These are phyloP conservation scores for Asterophora lycoperdoides DNA, from an alignment of 768 basidiomycete species.

Conservation along the genomic window DNA sequence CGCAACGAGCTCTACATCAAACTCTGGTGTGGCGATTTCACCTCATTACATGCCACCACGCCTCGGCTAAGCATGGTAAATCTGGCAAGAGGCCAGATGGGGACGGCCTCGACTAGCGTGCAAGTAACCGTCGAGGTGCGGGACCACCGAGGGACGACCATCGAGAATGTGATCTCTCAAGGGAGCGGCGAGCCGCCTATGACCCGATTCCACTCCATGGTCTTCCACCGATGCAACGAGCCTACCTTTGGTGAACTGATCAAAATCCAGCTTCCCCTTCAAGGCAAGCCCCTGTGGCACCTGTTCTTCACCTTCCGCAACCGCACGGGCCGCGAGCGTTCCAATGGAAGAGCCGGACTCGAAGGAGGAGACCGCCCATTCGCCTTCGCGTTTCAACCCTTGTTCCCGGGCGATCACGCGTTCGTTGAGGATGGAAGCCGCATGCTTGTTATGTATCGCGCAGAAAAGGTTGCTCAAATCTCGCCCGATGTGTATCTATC, in stretches of 20 bases:
- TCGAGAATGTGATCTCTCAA: constrained; percentile 72
- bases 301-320: constrained; percentile 93
- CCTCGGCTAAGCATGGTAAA: constrained; percentile 56
- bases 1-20: constrained; percentile 96
- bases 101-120: constrained; percentile 59
- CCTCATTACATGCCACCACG: constrained; percentile 42
- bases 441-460: constrained; percentile 76
- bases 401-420: constrained; percentile 70
- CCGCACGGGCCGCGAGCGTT: constrained; percentile 50
- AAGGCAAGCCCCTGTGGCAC: constrained; percentile 75
- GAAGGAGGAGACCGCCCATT: constrained; percentile 70
- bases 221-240: constrained; percentile 81
- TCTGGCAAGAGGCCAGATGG: constrained; percentile 56
- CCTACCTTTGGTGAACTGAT: constrained; percentile 93
- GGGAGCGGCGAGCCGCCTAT: constrained; percentile 83
- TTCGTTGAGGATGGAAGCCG: constrained; percentile 91
- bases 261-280: constrained; percentile 73
- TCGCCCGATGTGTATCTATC: constrained; percentile 68
- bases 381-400: constrained; percentile 88
- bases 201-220: constrained; percentile 83
- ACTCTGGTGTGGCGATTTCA: constrained; percentile 91
- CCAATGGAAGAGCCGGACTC: constrained; percentile 28
- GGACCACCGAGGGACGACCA: constrained; percentile 58
- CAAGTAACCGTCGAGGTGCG: constrained; percentile 91
- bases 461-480: constrained; percentile 64